Evolutionary conservation across 1,284 basidiomycete species (phyloP).

Genomic region (Waitea zeae): DNA sequence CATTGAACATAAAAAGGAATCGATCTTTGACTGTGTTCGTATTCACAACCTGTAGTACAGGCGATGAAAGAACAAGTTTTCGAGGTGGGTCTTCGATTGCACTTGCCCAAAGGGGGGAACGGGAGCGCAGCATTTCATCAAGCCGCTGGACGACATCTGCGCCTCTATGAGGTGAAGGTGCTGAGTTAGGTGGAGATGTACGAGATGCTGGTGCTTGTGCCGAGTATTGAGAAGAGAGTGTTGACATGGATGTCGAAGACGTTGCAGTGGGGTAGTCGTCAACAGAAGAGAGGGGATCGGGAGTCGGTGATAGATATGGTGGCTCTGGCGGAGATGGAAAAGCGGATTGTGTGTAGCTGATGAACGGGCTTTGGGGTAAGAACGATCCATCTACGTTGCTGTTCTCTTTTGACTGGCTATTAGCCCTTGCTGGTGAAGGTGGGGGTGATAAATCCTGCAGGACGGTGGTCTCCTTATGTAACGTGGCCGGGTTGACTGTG

Average conservation of each 20-base stretch:
- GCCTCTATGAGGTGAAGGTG: no score
- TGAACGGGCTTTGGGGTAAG: no score
- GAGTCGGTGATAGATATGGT: slow-evolving; percentile 45
- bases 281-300: slow-evolving; percentile 49
- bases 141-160: slow-evolving; percentile 42
- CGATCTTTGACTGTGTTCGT: slow-evolving; percentile 90
- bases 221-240: slow-evolving; percentile 26
- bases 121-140: slow-evolving; percentile 46
- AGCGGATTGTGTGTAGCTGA: no score
- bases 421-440: no score
- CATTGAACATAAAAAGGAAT: slow-evolving; percentile 89
- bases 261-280: slow-evolving; percentile 38
- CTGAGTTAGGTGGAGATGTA: slow-evolving; percentile 15
- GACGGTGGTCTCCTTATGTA: no score
- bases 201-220: slow-evolving; percentile 12
- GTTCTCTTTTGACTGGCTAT: no score
- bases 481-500: no score
- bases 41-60: slow-evolving; percentile 89
- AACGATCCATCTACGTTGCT: no score
- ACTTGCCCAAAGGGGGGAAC: slow-evolving; percentile 41
- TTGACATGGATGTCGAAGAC: slow-evolving; percentile 26
- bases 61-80: slow-evolving; percentile 68
- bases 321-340: slow-evolving; percentile 37
- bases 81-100: slow-evolving; percentile 74
- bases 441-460: no score